A percentile compares a stretch with the other conserved stretches of the same genome.
Conservation (phyloP, 2,329 filamentous ascomycete species). For the Beauveria caledonica region DNA sequence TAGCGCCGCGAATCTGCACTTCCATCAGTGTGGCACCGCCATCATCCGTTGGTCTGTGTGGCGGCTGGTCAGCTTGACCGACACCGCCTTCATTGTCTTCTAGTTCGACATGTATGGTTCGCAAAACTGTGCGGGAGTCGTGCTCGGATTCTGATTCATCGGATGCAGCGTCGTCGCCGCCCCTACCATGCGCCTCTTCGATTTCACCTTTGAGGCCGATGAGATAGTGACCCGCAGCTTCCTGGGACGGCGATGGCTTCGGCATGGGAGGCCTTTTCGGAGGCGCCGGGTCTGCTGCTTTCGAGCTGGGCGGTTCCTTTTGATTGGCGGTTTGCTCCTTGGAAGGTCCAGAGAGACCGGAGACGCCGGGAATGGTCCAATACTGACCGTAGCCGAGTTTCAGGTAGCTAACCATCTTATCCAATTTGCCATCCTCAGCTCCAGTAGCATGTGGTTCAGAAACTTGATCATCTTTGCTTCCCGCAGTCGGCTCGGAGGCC, state of each 20-base stretch:
- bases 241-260: conserved; percentile 19
- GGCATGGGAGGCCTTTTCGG: background rate
- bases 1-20: conserved; percentile 27
- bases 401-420: conserved; percentile 54
- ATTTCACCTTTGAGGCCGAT: conserved; percentile 62
- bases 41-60: conserved; percentile 15
- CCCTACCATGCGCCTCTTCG: conserved; percentile 33
- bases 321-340: conserved; percentile 13
- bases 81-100: conserved; percentile 21
- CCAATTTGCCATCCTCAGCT: conserved; percentile 33
- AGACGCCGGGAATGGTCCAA: conserved; percentile 40
- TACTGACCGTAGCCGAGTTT: conserved; percentile 62
- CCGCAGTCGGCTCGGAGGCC: background rate
- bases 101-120: conserved; percentile 61
- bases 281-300: conserved; percentile 8
- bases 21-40: conserved; percentile 22
- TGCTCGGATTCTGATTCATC: conserved; percentile 27
- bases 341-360: conserved; percentile 11
- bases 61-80: background rate
- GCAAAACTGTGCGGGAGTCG: conserved; percentile 51
- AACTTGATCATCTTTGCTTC: background rate
- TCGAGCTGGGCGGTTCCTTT: conserved; percentile 9
- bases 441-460: background rate
- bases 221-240: conserved; percentile 45
- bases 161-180: conserved; percentile 21